Evolutionary conservation across 352 stramenopile genomes (phyloP), one percentile per base, ranked within the genome.

Genomic region (Globisporangium alternatum): DNA sequence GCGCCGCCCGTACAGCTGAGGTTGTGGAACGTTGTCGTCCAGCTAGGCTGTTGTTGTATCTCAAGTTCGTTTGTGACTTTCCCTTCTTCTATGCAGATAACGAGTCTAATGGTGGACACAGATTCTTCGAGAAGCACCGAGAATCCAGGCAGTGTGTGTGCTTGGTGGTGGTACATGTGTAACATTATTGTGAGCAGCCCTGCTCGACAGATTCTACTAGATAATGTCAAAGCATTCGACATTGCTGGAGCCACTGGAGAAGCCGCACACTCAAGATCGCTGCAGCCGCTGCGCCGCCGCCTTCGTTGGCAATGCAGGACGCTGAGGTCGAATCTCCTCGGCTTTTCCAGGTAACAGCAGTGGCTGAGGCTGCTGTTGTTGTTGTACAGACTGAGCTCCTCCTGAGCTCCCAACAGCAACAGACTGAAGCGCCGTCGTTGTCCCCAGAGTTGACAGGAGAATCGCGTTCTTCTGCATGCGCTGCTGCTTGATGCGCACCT

Each of bases 401-500:
- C 43, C 17, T 12, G 19, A 5, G 5, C 19, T 22, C 43, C 43
- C 43, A 48, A 6, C 51, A 35, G n/a, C 7, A 53, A 22, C 41
- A 25, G 41, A 25, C 6, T 35, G 30, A 37, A 12, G 39, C 13
- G 39, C 39, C 17, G 43, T 21, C 15, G 19, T 48, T 22, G 17
- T 48, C 19, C 43, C 43, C 2, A 22, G 43, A 10, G 5, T 22
- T 19, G 43, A n/a, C 17, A 48, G 43, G 5, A 48, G 15, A n/a
- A 25, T 35, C 12, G 2, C 39, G 25, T 33, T 37, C 25, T 65
- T 64, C 15, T 71, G 70, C 49, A 66, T 33, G 7, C 65, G 67
- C 47, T 75, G 64, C 48, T 75, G 67, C 31, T 71, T 74, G 44
- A 47, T 4, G 7, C 71, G 68, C 13, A 77, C 74, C 49, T 74